Evolutionary conservation across 441 rosid species (phyloP).

Genomic region (Syzygium malaccense): DNA sequence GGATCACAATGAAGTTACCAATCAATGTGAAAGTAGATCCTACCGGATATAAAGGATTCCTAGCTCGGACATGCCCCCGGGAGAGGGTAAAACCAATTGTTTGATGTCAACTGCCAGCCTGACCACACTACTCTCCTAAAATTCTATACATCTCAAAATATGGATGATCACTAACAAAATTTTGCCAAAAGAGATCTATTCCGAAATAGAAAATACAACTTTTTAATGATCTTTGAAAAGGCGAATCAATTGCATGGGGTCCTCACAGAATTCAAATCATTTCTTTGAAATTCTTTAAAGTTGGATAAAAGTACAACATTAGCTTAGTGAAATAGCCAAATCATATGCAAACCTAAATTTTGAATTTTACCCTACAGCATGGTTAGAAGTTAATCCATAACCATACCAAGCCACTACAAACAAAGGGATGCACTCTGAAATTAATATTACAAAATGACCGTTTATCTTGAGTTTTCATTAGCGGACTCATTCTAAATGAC

Average conservation of each 20-base stretch:
- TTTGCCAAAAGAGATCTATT: not conserved
- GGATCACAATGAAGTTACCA: not conserved
- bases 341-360: not conserved
- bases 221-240: not conserved
- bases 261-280: not conserved
- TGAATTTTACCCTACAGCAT: not conserved
- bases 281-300: not conserved
- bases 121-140: not conserved
- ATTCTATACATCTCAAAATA: not conserved
- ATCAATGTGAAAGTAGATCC: not conserved
- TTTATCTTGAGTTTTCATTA: not conserved
- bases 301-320: not conserved
- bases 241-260: not conserved
- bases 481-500: not conserved
- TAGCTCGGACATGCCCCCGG: not conserved
- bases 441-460: not conserved
- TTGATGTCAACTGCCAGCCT: not conserved
- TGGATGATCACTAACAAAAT: not conserved
- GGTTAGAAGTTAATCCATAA: not conserved
- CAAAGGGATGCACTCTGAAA: not conserved
- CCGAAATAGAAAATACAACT: not conserved
- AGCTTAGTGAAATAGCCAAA: not conserved
- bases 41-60: not conserved
- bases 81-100: not conserved
- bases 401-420: not conserved